phyloP scores from a whole-genome alignment of 805 yeast genomes.

The Yamadazyma akitaensis region DNA sequence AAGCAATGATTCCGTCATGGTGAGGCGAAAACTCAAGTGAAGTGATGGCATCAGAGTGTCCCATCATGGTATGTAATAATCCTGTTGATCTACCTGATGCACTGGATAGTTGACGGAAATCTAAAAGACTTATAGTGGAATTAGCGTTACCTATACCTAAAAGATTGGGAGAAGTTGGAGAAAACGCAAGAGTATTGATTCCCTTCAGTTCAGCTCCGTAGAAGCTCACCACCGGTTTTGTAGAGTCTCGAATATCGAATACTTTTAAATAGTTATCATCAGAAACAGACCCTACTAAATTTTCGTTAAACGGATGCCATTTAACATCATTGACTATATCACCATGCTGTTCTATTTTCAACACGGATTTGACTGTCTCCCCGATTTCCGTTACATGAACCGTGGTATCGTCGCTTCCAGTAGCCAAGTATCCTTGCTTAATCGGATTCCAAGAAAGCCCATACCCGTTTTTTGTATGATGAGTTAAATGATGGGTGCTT shows the following conservation, averaged over 20 bases:
- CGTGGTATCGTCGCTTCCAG: slow-evolving; percentile 64
- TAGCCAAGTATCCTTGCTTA: slow-evolving; percentile 47
- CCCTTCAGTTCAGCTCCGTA: slow-evolving; percentile 31
- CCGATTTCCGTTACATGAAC: slow-evolving; percentile 59
- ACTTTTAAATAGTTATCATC: slow-evolving; percentile 60
- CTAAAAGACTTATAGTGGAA: slow-evolving; percentile 63
- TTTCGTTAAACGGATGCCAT: slow-evolving; percentile 57
- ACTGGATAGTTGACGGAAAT: slow-evolving; percentile 45
- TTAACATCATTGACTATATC: slow-evolving; percentile 74
- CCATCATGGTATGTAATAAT: slow-evolving; percentile 69
- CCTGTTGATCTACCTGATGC: slow-evolving; percentile 15
- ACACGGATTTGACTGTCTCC: slow-evolving; percentile 13
- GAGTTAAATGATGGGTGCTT: slow-evolving; percentile 20
- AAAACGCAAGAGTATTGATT: slow-evolving; percentile 64
- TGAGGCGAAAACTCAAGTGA: slow-evolving; percentile 75
- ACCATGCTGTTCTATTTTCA: slow-evolving; percentile 30
- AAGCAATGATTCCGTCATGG: slow-evolving; percentile 71
- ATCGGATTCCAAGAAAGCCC: slow-evolving; percentile 66
- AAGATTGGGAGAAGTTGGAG: slow-evolving; percentile 56
- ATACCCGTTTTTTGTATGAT: slow-evolving; percentile 66
- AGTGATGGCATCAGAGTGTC: slow-evolving; percentile 73
- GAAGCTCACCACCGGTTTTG: slow-evolving; percentile 23
- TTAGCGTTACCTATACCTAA: slow-evolving; percentile 71
- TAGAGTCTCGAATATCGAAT: slow-evolving; percentile 48
- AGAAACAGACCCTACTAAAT: slow-evolving; percentile 66